Conservation (phyloP, 2,329 filamentous ascomycete genomes). For the Clarireedia monteithiana region DNA sequence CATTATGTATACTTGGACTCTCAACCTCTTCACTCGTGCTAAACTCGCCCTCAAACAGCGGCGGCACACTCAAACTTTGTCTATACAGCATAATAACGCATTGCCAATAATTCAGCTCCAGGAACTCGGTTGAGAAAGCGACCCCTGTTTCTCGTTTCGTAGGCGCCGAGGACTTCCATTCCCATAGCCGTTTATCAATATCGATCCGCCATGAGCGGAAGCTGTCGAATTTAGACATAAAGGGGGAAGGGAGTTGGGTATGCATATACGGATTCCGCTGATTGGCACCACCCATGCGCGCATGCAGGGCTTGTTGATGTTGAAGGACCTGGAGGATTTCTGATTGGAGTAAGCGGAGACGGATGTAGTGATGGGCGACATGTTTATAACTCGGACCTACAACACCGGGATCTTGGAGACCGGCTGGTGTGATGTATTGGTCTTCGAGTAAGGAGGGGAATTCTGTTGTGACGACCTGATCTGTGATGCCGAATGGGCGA, state of each 20-base stretch:
- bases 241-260: slow-evolving; percentile 73
- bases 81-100: slow-evolving; percentile 93
- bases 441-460: slow-evolving; percentile 88
- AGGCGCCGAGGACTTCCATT: slow-evolving; percentile 83
- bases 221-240: slow-evolving; percentile 73
- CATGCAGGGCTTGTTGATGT: slow-evolving; percentile 79
- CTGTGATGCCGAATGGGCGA: slow-evolving; percentile 87
- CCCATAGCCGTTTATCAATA: slow-evolving; percentile 71
- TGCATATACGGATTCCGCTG: slow-evolving; percentile 65
- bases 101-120: slow-evolving; percentile 97
- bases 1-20: slow-evolving; percentile 52
- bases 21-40: slow-evolving; percentile 57
- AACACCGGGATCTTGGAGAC: slow-evolving; percentile 58
- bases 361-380: slow-evolving; percentile 87
- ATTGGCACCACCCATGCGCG: slow-evolving; percentile 58
- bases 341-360: slow-evolving; percentile 79
- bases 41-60: slow-evolving; percentile 74
- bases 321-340: slow-evolving; percentile 93
- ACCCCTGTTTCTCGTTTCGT: slow-evolving; percentile 75
- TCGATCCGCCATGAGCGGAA: slow-evolving; percentile 85
- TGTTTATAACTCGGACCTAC: slow-evolving; percentile 76
- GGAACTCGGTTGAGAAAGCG: slow-evolving; percentile 78
- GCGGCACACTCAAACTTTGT: slow-evolving; percentile 80
- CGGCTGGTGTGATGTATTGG: slow-evolving; percentile 72
- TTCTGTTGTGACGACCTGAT: slow-evolving; percentile 91